Evolutionary conservation across 345 rosid species (phyloP).

Genomic region (Moricandia moricandioides): DNA sequence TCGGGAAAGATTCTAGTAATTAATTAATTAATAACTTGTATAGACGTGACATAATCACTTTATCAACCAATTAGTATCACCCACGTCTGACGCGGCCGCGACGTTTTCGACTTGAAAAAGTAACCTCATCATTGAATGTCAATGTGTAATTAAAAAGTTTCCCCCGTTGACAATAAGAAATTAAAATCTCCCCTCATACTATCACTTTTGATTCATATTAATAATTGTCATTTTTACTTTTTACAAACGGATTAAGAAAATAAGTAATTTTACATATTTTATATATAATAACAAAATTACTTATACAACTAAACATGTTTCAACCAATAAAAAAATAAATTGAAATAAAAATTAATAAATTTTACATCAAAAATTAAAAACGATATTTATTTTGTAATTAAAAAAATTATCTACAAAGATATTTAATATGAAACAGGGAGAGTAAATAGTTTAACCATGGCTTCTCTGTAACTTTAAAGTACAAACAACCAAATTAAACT

Average conservation of each 20-base stretch:
- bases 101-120: not conserved
- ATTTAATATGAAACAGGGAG: too few relatives aligned
- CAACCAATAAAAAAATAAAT: too few relatives aligned
- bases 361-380: too few relatives aligned
- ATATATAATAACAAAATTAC: too few relatives aligned
- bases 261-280: too few relatives aligned
- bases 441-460: not conserved
- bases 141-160: not conserved
- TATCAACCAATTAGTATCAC: not conserved
- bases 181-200: not conserved
- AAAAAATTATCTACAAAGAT: too few relatives aligned
- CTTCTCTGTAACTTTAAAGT: not conserved
- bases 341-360: too few relatives aligned
- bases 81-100: not conserved
- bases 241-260: too few relatives aligned
- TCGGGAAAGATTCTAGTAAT: constrained; percentile 3
- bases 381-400: too few relatives aligned
- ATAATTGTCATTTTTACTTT: too few relatives aligned
- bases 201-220: too few relatives aligned
- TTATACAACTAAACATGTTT: too few relatives aligned
- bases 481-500: not conserved
- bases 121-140: not conserved
- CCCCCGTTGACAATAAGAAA: not conserved
- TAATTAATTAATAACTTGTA: not conserved
- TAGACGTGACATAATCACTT: constrained; percentile 27